phyloP scores from a whole-genome alignment of 1,284 basidiomycete species.

The Austroboletus novae-zelandiae region DNA sequence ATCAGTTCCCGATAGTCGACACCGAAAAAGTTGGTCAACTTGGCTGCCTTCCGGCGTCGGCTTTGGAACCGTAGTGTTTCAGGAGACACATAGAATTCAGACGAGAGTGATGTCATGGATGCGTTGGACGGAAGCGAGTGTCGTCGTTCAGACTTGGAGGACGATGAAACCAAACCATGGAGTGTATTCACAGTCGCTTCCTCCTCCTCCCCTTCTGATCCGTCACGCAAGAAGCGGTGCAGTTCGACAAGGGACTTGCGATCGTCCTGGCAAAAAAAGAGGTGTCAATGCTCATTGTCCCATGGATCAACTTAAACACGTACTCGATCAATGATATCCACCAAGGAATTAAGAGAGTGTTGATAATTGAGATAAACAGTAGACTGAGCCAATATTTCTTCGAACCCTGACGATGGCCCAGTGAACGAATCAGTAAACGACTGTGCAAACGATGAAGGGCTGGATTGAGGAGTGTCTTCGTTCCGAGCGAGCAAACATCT shows the following conservation, averaged over 20 bases:
- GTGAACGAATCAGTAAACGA: conserved; percentile 20
- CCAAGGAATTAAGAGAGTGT: conserved; percentile 71
- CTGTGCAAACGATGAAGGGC: conserved; percentile 20
- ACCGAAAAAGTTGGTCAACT: conserved; percentile 80
- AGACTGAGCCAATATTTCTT: conserved; percentile 33
- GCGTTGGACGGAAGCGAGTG: conserved; percentile 65
- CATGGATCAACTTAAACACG: conserved; percentile 24
- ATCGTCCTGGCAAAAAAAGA: conserved; percentile 53
- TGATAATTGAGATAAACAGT: conserved; percentile 72
- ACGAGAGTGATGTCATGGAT: conserved; percentile 57
- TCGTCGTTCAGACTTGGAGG: conserved; percentile 57
- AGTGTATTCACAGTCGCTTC: conserved; percentile 22
- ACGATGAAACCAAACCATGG: conserved; percentile 28
- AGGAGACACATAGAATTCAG: conserved; percentile 43
- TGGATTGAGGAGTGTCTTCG: conserved; percentile 21
- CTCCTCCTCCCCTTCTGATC: conserved; percentile 20
- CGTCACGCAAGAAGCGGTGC: conserved; percentile 58
- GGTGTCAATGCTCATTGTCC: too few relatives aligned
- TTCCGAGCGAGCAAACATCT: conserved; percentile 41
- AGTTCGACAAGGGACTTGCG: conserved; percentile 68
- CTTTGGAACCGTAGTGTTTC: conserved; percentile 60
- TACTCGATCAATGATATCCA: conserved; percentile 74
- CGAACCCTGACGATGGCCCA: conserved; percentile 16
- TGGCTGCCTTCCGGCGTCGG: conserved; percentile 70
- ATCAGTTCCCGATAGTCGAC: conserved; percentile 77